Percentiles rank a stretch among this genome's conserved stretches.
phyloP scores from a whole-genome alignment of 192 early-diverging fungal species.

The Mortierella hygrophila region DNA sequence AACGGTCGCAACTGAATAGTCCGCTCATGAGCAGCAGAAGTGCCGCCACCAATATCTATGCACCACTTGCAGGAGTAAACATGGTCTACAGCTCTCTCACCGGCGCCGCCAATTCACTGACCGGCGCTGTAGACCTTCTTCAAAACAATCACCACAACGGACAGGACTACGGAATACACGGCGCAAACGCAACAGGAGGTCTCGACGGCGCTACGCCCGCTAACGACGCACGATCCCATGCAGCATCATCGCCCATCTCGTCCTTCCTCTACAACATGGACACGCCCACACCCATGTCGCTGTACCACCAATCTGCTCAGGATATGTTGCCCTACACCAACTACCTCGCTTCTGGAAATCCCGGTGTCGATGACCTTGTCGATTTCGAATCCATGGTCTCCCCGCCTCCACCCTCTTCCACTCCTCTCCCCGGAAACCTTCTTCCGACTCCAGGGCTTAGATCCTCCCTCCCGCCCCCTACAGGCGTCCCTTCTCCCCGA shows the following conservation, averaged over 20 bases:
- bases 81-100: background rate
- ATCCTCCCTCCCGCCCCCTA: background rate
- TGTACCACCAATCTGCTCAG: background rate
- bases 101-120: background rate
- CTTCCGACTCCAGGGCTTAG: background rate
- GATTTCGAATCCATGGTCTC: conserved; percentile 8
- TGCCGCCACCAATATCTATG: background rate
- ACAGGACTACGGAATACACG: background rate
- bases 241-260: conserved; percentile 17
- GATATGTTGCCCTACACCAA: conserved; percentile 11
- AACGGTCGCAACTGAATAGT: background rate
- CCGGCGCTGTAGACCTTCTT: background rate
- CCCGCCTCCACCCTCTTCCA: background rate
- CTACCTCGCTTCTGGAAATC: background rate
- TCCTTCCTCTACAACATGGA: conserved; percentile 20
- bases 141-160: background rate
- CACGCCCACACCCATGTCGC: background rate
- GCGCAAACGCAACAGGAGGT: background rate
- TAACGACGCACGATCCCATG: background rate
- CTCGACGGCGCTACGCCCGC: background rate
- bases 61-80: background rate
- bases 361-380: conserved; percentile 3
- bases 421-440: background rate
- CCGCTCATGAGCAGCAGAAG: background rate
- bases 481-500: background rate